Evolutionary conservation across 2,329 filamentous ascomycete genomes (phyloP).

Genomic region (Teratosphaeriaceae sp.): DNA sequence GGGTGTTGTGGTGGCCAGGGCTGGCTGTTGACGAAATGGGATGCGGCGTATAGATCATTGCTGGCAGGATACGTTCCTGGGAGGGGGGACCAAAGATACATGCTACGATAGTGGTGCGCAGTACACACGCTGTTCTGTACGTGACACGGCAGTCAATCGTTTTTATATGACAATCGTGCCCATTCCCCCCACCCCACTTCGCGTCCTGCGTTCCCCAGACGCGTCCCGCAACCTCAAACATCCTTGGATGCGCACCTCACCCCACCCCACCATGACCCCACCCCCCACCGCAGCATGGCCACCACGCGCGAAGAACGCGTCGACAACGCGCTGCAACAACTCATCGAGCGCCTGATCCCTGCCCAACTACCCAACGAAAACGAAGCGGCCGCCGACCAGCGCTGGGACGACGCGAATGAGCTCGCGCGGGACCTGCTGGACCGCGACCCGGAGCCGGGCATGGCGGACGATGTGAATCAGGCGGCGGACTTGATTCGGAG

Average conservation of each 20-base stretch:
- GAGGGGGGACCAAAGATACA: no score
- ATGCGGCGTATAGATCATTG: no score
- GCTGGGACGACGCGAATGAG: conserved; percentile 56
- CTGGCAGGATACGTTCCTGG: no score
- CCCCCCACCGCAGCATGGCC: conserved; percentile 13
- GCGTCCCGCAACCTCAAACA: not conserved
- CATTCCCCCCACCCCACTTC: not conserved
- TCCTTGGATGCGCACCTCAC: no score
- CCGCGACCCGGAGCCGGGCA: conserved; percentile 42
- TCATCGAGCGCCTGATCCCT: conserved; percentile 69
- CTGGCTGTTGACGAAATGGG: no score
- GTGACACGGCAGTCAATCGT: no score
- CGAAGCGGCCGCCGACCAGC: conserved; percentile 60
- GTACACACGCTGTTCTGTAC: no score
- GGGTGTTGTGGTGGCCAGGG: no score
- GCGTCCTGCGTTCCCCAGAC: not conserved
- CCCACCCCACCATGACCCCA: not conserved
- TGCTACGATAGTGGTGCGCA: no score
- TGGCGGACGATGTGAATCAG: conserved; percentile 75
- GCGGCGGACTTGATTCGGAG: conserved; percentile 88
- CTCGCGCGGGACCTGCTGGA: conserved; percentile 44
- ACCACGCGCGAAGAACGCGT: conserved; percentile 51
- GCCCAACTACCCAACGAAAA: conserved; percentile 55
- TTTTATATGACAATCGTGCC: no score
- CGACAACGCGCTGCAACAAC: conserved; percentile 69